Percentiles rank a stretch among this genome's conserved stretches.
Conservation (phyloP, 768 basidiomycete species). For the Kwoniella dejecticola region DNA sequence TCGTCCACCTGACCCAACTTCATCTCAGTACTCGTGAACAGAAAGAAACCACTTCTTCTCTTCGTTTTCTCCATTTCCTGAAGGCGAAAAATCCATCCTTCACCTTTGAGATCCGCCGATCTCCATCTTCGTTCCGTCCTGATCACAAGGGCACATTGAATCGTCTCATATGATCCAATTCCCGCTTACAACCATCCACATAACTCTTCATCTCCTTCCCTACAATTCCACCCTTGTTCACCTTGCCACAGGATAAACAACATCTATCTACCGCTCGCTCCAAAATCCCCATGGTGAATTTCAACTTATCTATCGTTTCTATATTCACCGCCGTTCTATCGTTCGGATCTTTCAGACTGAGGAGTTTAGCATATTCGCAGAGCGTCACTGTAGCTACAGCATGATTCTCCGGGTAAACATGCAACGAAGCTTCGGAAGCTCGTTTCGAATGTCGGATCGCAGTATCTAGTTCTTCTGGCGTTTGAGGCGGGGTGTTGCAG, state of each 20-base stretch:
- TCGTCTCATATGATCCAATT: neutral
- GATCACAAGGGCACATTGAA: too few relatives aligned
- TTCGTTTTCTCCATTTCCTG: too few relatives aligned
- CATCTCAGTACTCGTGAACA: too few relatives aligned
- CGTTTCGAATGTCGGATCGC: slow-evolving; percentile 58
- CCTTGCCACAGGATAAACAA: neutral
- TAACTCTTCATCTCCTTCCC: neutral
- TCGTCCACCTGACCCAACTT: too few relatives aligned
- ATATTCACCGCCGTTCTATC: too few relatives aligned
- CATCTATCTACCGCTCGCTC: neutral
- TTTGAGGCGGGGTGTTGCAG: slow-evolving; percentile 59
- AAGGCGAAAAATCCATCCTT: too few relatives aligned
- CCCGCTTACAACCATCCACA: neutral
- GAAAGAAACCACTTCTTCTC: too few relatives aligned
- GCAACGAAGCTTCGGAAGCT: slow-evolving; percentile 62
- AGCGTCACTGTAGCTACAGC: slow-evolving; percentile 74
- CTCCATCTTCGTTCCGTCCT: too few relatives aligned
- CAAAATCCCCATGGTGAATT: neutral
- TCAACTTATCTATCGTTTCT: neutral
- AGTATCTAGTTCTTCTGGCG: slow-evolving; percentile 19
- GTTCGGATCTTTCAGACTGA: slow-evolving; percentile 55
- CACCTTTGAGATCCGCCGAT: too few relatives aligned
- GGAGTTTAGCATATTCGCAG: slow-evolving; percentile 77
- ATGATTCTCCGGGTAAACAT: slow-evolving; percentile 67
- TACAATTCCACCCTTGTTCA: neutral